Percentiles rank a stretch among this genome's conserved stretches.
Conservation (phyloP, 768 basidiomycete genomes). For the Leccinum rimulosum region DNA sequence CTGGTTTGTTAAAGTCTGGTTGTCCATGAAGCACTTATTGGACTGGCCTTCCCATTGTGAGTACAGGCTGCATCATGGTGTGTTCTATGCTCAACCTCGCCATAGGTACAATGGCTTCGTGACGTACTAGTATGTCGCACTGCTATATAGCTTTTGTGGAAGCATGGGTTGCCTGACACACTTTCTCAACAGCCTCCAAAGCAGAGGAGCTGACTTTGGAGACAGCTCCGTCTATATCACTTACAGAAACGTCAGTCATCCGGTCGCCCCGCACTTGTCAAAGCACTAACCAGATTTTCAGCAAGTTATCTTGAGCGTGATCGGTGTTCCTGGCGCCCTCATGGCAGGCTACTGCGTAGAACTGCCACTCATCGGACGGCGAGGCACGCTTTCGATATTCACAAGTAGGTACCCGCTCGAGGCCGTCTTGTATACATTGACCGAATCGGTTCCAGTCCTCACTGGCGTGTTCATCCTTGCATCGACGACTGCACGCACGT, state of each 20-base stretch:
- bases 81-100: background rate
- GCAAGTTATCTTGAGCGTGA: slow-evolving; percentile 57
- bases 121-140: slow-evolving; percentile 43
- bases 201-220: slow-evolving; percentile 66
- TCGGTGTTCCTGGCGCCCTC: slow-evolving; percentile 56
- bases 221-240: slow-evolving; percentile 69
- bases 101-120: slow-evolving; percentile 50
- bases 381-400: slow-evolving; percentile 51
- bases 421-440: background rate
- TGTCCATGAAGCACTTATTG: slow-evolving; percentile 56
- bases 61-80: slow-evolving; percentile 8
- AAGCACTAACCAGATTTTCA: slow-evolving; percentile 19
- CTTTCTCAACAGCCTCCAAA: slow-evolving; percentile 47
- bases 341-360: slow-evolving; percentile 56
- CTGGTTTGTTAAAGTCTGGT: background rate
- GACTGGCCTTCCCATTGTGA: slow-evolving; percentile 70
- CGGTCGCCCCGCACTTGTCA: background rate
- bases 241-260: slow-evolving; percentile 59
- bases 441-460: slow-evolving; percentile 30
- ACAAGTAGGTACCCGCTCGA: slow-evolving; percentile 35
- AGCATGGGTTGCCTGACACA: background rate
- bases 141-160: background rate
- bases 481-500: slow-evolving; percentile 53
- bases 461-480: slow-evolving; percentile 60
- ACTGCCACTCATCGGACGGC: slow-evolving; percentile 47